Evolutionary conservation across 768 basidiomycete genomes (phyloP).

Genomic region (Galerina sulciceps): DNA sequence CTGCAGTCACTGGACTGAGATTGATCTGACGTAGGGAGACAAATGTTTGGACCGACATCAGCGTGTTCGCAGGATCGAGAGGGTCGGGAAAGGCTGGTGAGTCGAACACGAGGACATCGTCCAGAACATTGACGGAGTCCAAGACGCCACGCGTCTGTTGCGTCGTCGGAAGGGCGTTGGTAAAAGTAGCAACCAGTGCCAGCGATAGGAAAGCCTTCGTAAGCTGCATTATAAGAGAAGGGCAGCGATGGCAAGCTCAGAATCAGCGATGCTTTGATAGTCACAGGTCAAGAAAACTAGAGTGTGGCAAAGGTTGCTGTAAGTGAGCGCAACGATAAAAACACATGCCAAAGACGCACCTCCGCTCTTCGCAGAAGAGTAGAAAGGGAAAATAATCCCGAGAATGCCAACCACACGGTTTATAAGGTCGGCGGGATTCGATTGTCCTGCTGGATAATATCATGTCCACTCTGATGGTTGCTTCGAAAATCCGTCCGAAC

Average conservation of each 20-base stretch:
- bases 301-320: too few relatives aligned
- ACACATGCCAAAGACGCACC: constrained; percentile 2
- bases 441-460: too few relatives aligned
- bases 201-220: background rate
- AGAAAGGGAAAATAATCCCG: background rate
- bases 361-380: background rate
- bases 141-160: constrained; percentile 15
- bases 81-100: constrained; percentile 43
- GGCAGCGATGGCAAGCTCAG: too few relatives aligned
- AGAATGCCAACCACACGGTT: too few relatives aligned
- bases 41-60: constrained; percentile 38
- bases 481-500: too few relatives aligned
- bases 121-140: constrained; percentile 25
- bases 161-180: constrained; percentile 11
- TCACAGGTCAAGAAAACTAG: too few relatives aligned
- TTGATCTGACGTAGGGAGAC: constrained; percentile 36
- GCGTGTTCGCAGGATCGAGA: constrained; percentile 31
- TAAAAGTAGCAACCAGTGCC: constrained; percentile 8
- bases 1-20: constrained; percentile 23
- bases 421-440: too few relatives aligned
- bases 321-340: background rate
- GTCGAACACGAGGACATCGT: constrained; percentile 43
- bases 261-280: too few relatives aligned
- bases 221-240: constrained; percentile 7
- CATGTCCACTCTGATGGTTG: too few relatives aligned